These are phyloP conservation scores for Apiospora pterosperma DNA, from an alignment of 2,329 filamentous ascomycete genomes.

Conservation along the genomic window DNA sequence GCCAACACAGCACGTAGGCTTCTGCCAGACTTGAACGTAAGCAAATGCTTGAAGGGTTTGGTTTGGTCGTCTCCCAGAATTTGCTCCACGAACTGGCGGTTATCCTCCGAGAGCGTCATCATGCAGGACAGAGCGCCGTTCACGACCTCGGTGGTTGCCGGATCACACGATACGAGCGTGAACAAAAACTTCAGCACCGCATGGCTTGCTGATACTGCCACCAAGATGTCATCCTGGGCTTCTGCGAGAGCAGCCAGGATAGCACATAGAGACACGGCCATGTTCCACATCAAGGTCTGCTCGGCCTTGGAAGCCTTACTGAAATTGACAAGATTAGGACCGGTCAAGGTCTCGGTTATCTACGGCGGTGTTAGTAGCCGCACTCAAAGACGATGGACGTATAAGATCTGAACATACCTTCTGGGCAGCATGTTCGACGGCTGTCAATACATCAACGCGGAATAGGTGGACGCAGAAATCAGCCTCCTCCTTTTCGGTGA, in stretches of 20 bases:
- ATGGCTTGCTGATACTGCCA: conserved; percentile 47
- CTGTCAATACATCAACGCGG: conserved; percentile 57
- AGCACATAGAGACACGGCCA: conserved; percentile 50
- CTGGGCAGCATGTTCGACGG: conserved; percentile 53
- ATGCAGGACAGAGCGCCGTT: conserved; percentile 53
- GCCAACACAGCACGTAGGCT: conserved; percentile 51
- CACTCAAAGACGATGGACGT: neutral
- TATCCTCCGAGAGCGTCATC: conserved; percentile 59
- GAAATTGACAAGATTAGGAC: conserved; percentile 38
- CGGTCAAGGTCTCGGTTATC: conserved; percentile 40
- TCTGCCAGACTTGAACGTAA: conserved; percentile 43
- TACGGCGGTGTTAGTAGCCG: conserved; percentile 19
- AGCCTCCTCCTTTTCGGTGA: conserved; percentile 60
- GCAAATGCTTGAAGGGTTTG: conserved; percentile 46
- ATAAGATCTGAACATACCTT: conserved; percentile 37
- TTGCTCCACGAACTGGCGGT: conserved; percentile 46
- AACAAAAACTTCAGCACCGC: conserved; percentile 53
- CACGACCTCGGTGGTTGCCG: conserved; percentile 37
- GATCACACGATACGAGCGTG: conserved; percentile 41
- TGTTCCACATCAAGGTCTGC: conserved; percentile 50
- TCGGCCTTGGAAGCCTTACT: conserved; percentile 50
- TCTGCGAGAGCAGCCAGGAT: conserved; percentile 54
- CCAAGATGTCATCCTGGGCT: conserved; percentile 58
- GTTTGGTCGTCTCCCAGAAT: conserved; percentile 48
- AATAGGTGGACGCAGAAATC: conserved; percentile 66